phyloP scores from a whole-genome alignment of 2,329 filamentous ascomycete species.

The Aspergillus proliferans region DNA sequence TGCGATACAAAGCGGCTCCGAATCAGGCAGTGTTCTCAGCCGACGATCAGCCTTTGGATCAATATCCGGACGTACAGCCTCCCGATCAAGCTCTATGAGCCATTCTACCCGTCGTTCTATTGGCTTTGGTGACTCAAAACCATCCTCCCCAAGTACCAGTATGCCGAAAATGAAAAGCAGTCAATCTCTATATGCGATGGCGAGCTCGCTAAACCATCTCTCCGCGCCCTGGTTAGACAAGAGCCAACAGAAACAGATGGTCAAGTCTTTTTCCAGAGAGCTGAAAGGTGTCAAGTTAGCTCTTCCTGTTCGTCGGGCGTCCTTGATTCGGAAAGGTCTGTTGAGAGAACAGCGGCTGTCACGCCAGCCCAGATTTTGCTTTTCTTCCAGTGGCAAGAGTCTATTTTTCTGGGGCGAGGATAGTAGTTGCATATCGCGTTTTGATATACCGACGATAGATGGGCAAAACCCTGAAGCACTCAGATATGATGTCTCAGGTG shows the following conservation, averaged over 20 bases:
- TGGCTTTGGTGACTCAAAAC: slow-evolving; percentile 9
- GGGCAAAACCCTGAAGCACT: slow-evolving; percentile 21
- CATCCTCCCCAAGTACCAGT: slow-evolving; percentile 3
- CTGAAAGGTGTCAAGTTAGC: slow-evolving; percentile 15
- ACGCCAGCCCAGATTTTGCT: slow-evolving; percentile 24
- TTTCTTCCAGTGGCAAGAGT: slow-evolving; percentile 20
- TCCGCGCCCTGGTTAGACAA: slow-evolving; percentile 4
- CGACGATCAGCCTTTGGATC: slow-evolving; percentile 13
- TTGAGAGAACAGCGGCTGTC: slow-evolving; percentile 18
- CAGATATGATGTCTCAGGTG: slow-evolving; percentile 25
- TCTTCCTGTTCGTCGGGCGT: slow-evolving; percentile 9
- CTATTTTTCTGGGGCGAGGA: slow-evolving; percentile 17
- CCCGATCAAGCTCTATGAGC: slow-evolving; percentile 18
- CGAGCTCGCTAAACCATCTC: slow-evolving; percentile 8
- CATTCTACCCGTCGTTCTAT: slow-evolving; percentile 17
- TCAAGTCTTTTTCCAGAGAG: slow-evolving; percentile 13
- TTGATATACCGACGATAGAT: slow-evolving; percentile 23
- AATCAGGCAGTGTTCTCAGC: slow-evolving; percentile 10
- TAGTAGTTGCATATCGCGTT: slow-evolving; percentile 19
- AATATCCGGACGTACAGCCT: slow-evolving; percentile 12
- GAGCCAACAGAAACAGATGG: slow-evolving; percentile 11
- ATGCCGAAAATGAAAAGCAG: slow-evolving; percentile 7
- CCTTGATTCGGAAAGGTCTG: slow-evolving; percentile 17
- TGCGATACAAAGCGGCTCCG: slow-evolving; percentile 12
- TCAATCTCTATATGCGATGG: slow-evolving; percentile 4